Base-by-base conservation (phyloP, 768 basidiomycete genomes). In the Cystobasidium ongulense region DNA sequence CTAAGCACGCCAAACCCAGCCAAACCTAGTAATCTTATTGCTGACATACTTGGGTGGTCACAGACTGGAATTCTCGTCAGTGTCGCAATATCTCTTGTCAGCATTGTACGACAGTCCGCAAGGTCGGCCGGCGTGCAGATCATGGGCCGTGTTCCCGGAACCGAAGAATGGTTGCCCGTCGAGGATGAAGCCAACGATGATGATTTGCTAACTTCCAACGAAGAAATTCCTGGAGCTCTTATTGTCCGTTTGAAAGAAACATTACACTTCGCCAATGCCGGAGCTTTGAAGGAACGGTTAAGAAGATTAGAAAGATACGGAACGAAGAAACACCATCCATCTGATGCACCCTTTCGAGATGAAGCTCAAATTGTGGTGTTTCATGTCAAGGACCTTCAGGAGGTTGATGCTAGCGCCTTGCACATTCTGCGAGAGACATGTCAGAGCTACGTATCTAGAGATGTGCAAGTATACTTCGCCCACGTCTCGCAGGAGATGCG, bases 181-280 rank as follows among this genome's bases (percentile, higher is more conserved):
- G 89, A 89, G 61, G 92, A 96, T 68, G 89, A 87, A 0, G 86
- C 88, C 76, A 92, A 96, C 64, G 81, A 81, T 62, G 79, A 82
- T 23, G 15, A 64, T n/a, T n/a, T 43, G 52, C 54, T 46, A 10
- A 62, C 68, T 33, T 27, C 41, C 38, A 27, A 74, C 31, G 77
- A 80, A 39, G 88, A 87, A 75, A 83, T 88, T 18, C 85, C 89
- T 3, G 92, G 93, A 0, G 88, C 88, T 31, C 82, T 99, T 57
- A 94, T 99, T 61, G 85, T 97, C 5, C 85, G 92, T 27, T 89
- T 99, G 67, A 83, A 92, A 35, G 95, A 98, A 82, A 90, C 87
- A 78, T 84, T 99, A 31, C 90, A 92, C 79, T 99, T 99, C 77
- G 93, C 95, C 15, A 99, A 99, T 80, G 94, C 94, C 25, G 90